A percentile compares a stretch with the other conserved stretches of the same genome.
Conservation (phyloP, 495 filamentous ascomycete species). For the Hypomontagnella submonticulosa region DNA sequence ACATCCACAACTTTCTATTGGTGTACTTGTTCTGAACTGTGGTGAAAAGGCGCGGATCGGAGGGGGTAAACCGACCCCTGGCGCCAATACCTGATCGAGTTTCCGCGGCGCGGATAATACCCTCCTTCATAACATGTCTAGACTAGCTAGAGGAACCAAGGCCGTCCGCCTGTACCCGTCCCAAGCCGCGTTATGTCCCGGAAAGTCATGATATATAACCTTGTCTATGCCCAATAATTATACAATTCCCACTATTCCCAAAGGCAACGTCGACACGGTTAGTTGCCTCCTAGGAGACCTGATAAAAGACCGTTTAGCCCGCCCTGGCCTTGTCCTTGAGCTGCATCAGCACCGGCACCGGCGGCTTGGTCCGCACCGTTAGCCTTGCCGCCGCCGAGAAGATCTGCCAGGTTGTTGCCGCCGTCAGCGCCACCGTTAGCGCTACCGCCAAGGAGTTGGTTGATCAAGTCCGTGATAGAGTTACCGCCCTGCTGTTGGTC, state of each 20-base stretch:
- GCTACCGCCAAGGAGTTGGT: constrained; percentile 27
- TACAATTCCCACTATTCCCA: constrained; percentile 14
- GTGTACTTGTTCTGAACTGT: constrained; percentile 25
- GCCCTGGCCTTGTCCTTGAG: constrained; percentile 17
- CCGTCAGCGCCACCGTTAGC: constrained; percentile 11
- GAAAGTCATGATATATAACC: constrained; percentile 12
- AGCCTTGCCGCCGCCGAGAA: constrained; percentile 21
- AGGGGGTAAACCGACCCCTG: constrained; percentile 6
- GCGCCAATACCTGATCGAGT: constrained; percentile 5
- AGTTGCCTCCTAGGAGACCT: constrained; percentile 23
- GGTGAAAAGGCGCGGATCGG: constrained; percentile 18
- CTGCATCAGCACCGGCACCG: neutral
- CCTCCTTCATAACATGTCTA: constrained; percentile 38
- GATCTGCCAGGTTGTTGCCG: constrained; percentile 18
- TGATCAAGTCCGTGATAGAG: constrained; percentile 23
- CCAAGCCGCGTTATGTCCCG: constrained; percentile 15
- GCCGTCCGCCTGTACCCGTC: constrained; percentile 9
- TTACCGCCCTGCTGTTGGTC: constrained; percentile 30
- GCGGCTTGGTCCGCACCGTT: constrained; percentile 3
- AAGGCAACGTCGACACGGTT: constrained; percentile 20
- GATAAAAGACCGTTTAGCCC: constrained; percentile 13
- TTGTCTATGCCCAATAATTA: constrained; percentile 31
- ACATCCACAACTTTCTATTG: constrained; percentile 42
- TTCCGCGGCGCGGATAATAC: constrained; percentile 18
- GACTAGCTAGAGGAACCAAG: constrained; percentile 42